Evolutionary conservation across 441 rosid species (phyloP), one percentile per base, ranked within the genome.

Genomic region (Adansonia madagascariensis): DNA sequence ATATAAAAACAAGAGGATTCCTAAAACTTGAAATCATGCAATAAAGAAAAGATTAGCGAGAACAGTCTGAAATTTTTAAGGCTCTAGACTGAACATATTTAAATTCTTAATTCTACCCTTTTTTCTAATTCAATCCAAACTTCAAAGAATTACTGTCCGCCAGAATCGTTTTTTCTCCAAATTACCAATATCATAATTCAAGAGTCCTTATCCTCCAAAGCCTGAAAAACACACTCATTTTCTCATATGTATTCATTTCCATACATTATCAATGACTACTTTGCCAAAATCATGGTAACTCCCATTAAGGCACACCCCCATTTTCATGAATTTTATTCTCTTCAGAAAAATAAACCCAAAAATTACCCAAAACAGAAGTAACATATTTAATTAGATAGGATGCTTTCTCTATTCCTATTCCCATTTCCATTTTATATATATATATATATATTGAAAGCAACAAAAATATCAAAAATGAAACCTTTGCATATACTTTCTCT

Each of bases 61-160:
- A n/a, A 43, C 27, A 41, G 24, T 65, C 3, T 17, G 41, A 35
- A 15, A 41, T 41, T 41, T 39, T 65, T n/a, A 41, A 39, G 12
- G 69, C 69, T 15, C 69, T 64, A 64, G 50, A 41, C 12, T 18
- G 70, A 65, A n/a, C 6, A 65, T 65, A 39, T 65, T 65, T 4
- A 65, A 41, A 65, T 17, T 41, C 15, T 8, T 1, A 65, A 41
- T 8, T 65, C 4, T 39, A 65, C 47, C 47, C 50, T 18, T 12
- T 18, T 20, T 65, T 41, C 47, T 65, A 41, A 8, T 17, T 65
- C 52, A 41, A 65, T 41, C 52, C 71, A 43, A 63, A 43, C 24
- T 65, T 41, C 52, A 43, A 43, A 17, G 3, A 65, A 10, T 65
- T 41, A 65, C 52, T 9, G 8, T 43, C 41, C 70, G 3, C 15